Evolutionary conservation across 345 rosid genomes (phyloP), one percentile per base, ranked within the genome.

Genomic region (Hibiscus mutabilis): DNA sequence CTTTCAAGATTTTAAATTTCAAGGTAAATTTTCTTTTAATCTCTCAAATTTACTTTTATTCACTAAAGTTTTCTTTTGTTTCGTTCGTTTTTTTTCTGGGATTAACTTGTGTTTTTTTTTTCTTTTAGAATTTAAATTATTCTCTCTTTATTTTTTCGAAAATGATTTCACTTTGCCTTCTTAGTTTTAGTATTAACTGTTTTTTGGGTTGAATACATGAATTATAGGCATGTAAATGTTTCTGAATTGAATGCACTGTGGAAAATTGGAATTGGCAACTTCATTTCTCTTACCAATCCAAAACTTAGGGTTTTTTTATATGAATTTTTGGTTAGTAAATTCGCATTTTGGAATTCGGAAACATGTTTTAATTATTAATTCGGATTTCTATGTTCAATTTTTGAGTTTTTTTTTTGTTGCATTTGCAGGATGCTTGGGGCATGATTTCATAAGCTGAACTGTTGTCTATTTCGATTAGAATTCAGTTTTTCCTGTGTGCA

Each of bases 381-480:
- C 8, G 40, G 55, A 49, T 62, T 73, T 57, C 14, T 33, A n/a
- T 3, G 73, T 24, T 65, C 13, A 52, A 55, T 21, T 6, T 58
- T 62, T 51, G 27, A 37, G 22, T n/a, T n/a, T 11, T 56, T 11
- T 10, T 56, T 19, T 12, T 40, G 3, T 47, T 31, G 35, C 15
- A 47, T 40, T 79, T 79, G 74, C 76, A 72, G 76, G 79, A 21
- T 16, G 72, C 60, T 9, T 42, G n/a, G 70, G 47, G 68, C 44
- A 42, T 40, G 19, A 18, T 49, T 35, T 63, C 18, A 42, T 33
- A 16, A 27, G 5, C 42, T 62, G 31, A 44, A 42, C 12, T 68
- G 29, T 22, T 44, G 40, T 67, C 16, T 33, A 61, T 37, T 46
- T 73, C 21, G 8, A 53, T 15, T 27, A 3, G 6, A 35, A 57